phyloP scores from a whole-genome alignment of 257 asterid species.

The Salvia hispanica region DNA sequence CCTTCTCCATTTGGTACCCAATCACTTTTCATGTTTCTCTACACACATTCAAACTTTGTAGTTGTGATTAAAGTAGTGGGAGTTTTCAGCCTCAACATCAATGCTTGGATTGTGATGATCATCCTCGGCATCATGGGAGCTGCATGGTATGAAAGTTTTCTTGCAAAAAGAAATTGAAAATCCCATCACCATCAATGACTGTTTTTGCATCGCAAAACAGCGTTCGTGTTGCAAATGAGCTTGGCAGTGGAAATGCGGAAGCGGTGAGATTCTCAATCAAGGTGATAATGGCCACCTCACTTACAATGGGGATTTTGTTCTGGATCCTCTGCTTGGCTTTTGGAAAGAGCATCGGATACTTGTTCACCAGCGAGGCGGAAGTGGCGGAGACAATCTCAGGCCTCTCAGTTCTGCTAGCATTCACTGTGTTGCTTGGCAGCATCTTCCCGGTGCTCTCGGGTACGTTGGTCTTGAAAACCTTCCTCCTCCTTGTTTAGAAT shows the following conservation, averaged over 20 bases:
- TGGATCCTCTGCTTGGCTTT: constrained; percentile 52
- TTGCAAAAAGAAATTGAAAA: background rate
- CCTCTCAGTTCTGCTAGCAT: constrained; percentile 62
- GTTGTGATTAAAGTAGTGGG: too few species aligned
- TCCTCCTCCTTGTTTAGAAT: background rate
- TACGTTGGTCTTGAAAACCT: background rate
- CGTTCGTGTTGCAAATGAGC: constrained; percentile 77
- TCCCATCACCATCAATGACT: background rate
- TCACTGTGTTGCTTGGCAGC: constrained; percentile 66
- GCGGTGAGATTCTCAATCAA: constrained; percentile 70
- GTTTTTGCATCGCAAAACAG: constrained; percentile 30
- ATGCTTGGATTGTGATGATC: constrained; percentile 62
- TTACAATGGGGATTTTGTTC: constrained; percentile 47
- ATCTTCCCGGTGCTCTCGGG: constrained; percentile 77
- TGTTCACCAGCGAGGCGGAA: constrained; percentile 51
- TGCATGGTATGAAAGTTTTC: constrained; percentile 25
- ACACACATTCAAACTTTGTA: too few species aligned
- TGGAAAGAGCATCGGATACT: constrained; percentile 57
- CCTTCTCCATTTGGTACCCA: constrained; percentile 27
- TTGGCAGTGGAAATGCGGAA: constrained; percentile 74
- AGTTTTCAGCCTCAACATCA: constrained; percentile 51
- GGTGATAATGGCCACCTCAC: constrained; percentile 54
- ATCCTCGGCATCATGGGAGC: constrained; percentile 65
- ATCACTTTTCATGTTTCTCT: too few species aligned
- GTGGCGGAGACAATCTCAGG: constrained; percentile 50